phyloP scores from a whole-genome alignment of 306 rosid genomes.

The Quercus berberidifolia region DNA sequence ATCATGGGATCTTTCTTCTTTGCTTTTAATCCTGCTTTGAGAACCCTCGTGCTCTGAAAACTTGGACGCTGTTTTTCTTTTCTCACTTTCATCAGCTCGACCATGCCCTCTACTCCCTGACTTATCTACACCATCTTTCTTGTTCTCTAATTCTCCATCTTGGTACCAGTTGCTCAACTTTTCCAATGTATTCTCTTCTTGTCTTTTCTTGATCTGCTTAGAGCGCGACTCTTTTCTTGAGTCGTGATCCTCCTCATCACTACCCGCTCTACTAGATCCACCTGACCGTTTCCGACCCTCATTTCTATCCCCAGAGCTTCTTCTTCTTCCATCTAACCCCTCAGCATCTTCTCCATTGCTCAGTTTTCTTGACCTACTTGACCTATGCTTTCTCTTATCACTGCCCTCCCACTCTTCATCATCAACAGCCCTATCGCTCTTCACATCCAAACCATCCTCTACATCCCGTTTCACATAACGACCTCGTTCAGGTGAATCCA shows the following conservation, averaged over 20 bases:
- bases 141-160: constrained; percentile 80
- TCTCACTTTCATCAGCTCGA: constrained; percentile 51
- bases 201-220: constrained; percentile 71
- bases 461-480: constrained; percentile 40
- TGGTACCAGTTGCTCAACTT: constrained; percentile 89
- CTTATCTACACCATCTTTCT: constrained; percentile 59
- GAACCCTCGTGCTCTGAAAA: constrained; percentile 49
- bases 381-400: constrained; percentile 82
- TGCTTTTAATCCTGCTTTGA: constrained; percentile 46
- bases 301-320: constrained; percentile 45
- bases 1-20: constrained; percentile 47
- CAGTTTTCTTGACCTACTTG: constrained; percentile 64
- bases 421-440: constrained; percentile 59
- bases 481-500: constrained; percentile 60
- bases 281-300: constrained; percentile 54
- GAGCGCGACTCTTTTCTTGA: constrained; percentile 54
- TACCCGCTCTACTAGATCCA: constrained; percentile 56
- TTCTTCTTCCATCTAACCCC: constrained; percentile 67
- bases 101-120: constrained; percentile 34
- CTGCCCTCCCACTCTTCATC: constrained; percentile 67
- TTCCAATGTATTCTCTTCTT: constrained; percentile 90
- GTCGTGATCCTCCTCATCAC: constrained; percentile 74
- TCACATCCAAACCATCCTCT: constrained; percentile 51
- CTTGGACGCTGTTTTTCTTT: constrained; percentile 47
- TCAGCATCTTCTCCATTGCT: constrained; percentile 64